These are phyloP conservation scores for Podila minutissima DNA, from an alignment of 192 early-diverging fungal species.

Conservation along the genomic window DNA sequence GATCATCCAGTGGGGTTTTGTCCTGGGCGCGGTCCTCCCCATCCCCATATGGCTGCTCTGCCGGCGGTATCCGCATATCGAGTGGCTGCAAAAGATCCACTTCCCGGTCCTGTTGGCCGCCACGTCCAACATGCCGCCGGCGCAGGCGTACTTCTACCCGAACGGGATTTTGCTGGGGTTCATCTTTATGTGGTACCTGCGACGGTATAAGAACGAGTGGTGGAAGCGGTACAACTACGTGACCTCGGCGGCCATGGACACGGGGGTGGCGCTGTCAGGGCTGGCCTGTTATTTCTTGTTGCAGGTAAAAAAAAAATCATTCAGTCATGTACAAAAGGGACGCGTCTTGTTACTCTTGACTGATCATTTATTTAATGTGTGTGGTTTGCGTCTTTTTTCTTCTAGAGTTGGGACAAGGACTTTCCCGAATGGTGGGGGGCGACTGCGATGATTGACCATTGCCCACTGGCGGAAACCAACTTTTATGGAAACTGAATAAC, in stretches of 20 bases:
- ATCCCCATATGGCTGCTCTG: constrained; percentile 62
- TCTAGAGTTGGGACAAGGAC: constrained; percentile 26
- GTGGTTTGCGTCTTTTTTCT: background rate
- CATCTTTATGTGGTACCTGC: constrained; percentile 55
- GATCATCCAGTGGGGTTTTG: constrained; percentile 57
- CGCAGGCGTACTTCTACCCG: constrained; percentile 49
- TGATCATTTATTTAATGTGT: background rate
- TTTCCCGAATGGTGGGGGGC: constrained; percentile 31
- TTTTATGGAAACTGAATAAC: constrained; percentile 8
- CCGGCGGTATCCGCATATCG: constrained; percentile 53
- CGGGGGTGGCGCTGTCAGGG: constrained; percentile 59
- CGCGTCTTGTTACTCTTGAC: background rate
- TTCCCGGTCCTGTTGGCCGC: constrained; percentile 58
- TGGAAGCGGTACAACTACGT: constrained; percentile 65
- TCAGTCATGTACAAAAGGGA: background rate
- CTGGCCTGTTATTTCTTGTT: constrained; percentile 58
- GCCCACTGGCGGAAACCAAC: constrained; percentile 41
- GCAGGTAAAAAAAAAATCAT: constrained; percentile 8
- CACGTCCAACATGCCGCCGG: constrained; percentile 49
- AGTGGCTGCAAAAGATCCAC: constrained; percentile 54
- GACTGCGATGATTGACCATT: constrained; percentile 28
- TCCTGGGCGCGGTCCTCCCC: constrained; percentile 60
- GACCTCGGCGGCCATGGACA: constrained; percentile 65
- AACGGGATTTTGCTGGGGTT: constrained; percentile 58
- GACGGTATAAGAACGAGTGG: constrained; percentile 52